These are phyloP conservation scores for Neoboletus subvelutipes DNA, from an alignment of 768 basidiomycete species.

Conservation along the genomic window DNA sequence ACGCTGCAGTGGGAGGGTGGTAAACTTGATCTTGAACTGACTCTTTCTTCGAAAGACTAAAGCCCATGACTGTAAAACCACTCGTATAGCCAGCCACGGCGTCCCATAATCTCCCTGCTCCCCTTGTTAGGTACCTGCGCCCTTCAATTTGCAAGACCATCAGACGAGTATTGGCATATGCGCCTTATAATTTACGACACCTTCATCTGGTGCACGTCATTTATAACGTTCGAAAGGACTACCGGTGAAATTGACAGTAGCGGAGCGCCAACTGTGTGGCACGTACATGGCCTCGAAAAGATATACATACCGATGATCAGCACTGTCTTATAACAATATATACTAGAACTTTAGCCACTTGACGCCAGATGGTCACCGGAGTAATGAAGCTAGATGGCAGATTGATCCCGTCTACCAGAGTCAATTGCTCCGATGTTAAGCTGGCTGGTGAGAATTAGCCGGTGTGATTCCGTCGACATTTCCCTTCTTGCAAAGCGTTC, in stretches of 20 bases:
- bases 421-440: not conserved
- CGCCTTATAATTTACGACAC: not conserved
- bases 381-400: not conserved
- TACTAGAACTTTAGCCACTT: too few species aligned
- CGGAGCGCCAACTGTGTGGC: too few species aligned
- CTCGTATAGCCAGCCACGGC: too few species aligned
- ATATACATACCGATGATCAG: too few species aligned
- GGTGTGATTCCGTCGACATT: not conserved
- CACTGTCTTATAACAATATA: not conserved
- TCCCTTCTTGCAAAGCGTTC: slow-evolving; percentile 16
- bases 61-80: too few species aligned
- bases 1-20: too few species aligned
- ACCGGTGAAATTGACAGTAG: not conserved
- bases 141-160: too few species aligned
- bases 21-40: too few species aligned
- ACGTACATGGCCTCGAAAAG: not conserved
- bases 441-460: slow-evolving; percentile 12
- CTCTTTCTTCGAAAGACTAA: too few species aligned
- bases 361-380: not conserved
- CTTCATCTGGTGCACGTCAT: not conserved
- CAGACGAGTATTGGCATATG: not conserved
- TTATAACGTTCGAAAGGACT: too few species aligned
- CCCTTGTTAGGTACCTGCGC: too few species aligned
- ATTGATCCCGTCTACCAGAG: not conserved
- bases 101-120: too few species aligned